A percentile compares a stretch with the other conserved stretches of the same genome.
Evolutionary conservation across 2,329 filamentous ascomycete genomes (phyloP).

Genomic region (Purpureocillium takamizusanense): DNA sequence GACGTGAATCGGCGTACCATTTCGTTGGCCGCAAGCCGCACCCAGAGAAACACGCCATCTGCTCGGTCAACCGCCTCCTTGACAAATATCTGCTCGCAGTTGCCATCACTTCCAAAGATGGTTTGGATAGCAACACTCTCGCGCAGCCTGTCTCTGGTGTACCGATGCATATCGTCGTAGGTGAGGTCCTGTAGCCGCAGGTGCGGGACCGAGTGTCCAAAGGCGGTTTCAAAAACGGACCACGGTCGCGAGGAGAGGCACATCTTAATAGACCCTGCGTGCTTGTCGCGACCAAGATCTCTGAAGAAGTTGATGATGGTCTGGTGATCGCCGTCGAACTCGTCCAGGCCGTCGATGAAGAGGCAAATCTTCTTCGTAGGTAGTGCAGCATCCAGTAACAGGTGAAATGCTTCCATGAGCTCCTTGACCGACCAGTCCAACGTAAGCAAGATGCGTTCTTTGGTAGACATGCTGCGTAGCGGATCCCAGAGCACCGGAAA

Average conservation of each 20-base stretch:
- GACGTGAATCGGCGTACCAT: constrained; percentile 11
- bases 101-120: constrained; percentile 5
- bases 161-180: constrained; percentile 15
- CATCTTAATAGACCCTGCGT: constrained; percentile 15
- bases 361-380: constrained; percentile 14
- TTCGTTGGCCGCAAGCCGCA: constrained; percentile 18
- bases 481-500: constrained; percentile 20
- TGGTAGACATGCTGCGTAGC: constrained; percentile 16
- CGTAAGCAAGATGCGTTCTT: constrained; percentile 18
- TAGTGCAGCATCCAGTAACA: constrained; percentile 12
- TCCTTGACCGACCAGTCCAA: constrained; percentile 21
- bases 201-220: constrained; percentile 14
- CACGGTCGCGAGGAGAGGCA: constrained; percentile 23
- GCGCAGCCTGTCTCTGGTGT: constrained; percentile 12
- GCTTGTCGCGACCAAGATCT: constrained; percentile 8
- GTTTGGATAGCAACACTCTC: constrained; percentile 7
- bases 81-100: constrained; percentile 4
- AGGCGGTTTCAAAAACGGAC: constrained; percentile 16
- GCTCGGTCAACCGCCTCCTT: constrained; percentile 12
- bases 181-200: constrained; percentile 17
- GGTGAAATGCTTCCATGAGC: constrained; percentile 15
- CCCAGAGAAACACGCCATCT: constrained; percentile 25
- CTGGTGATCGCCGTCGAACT: constrained; percentile 21
- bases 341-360: constrained; percentile 23
- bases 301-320: constrained; percentile 18